phyloP scores from a whole-genome alignment of 2,329 filamentous ascomycete genomes.

The Penicillium sclerotigenum region DNA sequence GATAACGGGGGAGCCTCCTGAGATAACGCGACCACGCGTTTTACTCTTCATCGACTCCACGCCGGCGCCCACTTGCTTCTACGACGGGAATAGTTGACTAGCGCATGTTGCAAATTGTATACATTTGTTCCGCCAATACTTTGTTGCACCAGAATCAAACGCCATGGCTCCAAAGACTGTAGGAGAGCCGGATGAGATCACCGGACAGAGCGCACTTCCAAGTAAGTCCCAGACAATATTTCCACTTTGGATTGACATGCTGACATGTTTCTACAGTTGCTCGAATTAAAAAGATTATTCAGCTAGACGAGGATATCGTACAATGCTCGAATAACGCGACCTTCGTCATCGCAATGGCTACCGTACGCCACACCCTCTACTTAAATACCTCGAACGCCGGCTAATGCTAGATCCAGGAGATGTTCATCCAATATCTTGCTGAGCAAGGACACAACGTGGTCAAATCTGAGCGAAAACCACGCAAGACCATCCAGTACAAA shows the following conservation, averaged over 20 bases:
- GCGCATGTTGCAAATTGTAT: neutral
- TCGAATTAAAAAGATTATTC: conserved; percentile 92
- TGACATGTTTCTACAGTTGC: conserved; percentile 61
- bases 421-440: conserved; percentile 91
- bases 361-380: conserved; percentile 51
- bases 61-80: conserved; percentile 7
- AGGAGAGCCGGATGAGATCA: conserved; percentile 78
- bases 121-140: neutral
- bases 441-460: conserved; percentile 82
- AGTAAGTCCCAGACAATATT: conserved; percentile 55
- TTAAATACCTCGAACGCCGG: conserved; percentile 8
- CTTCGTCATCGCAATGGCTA: conserved; percentile 88
- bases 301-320: conserved; percentile 77
- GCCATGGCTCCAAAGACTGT: conserved; percentile 88
- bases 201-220: conserved; percentile 79
- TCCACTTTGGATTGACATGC: neutral
- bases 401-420: conserved; percentile 58
- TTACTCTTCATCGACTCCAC: conserved; percentile 15
- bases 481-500: conserved; percentile 92
- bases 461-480: conserved; percentile 85
- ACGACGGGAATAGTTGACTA: neutral
- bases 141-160: neutral
- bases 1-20: conserved; percentile 26
- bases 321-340: conserved; percentile 91
- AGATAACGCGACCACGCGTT: conserved; percentile 29